Percentiles rank a stretch among this genome's conserved stretches.
Evolutionary conservation across 805 yeast genomes (phyloP).

Genomic region (Lipomyces lipofer): DNA sequence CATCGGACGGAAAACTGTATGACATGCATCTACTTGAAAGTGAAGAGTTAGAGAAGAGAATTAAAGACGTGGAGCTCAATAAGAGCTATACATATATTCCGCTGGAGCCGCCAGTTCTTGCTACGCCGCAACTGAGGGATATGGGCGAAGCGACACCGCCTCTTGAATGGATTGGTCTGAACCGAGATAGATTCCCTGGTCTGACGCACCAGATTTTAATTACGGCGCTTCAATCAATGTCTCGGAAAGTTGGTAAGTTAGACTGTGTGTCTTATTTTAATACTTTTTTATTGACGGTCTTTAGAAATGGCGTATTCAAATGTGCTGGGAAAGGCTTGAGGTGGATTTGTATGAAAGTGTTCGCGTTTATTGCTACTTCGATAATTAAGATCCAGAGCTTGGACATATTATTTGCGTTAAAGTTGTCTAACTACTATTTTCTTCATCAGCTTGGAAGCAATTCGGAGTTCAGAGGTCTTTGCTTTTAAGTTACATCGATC

Average conservation of each 20-base stretch:
- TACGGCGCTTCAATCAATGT: slow-evolving; percentile 69
- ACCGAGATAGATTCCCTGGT: slow-evolving; percentile 81
- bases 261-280: neutral
- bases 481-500: too few relatives aligned
- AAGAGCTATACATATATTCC: slow-evolving; percentile 58
- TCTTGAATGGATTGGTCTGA: slow-evolving; percentile 95
- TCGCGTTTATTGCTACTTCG: too few relatives aligned
- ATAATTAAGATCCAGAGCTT: too few relatives aligned
- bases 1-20: slow-evolving; percentile 35
- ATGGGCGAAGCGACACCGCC: slow-evolving; percentile 98
- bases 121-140: slow-evolving; percentile 85
- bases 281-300: neutral
- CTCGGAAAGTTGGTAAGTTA: slow-evolving; percentile 57
- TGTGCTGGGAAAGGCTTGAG: slow-evolving; percentile 44
- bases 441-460: too few relatives aligned
- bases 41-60: slow-evolving; percentile 44
- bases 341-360: too few relatives aligned
- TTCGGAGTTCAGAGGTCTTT: too few relatives aligned
- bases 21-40: slow-evolving; percentile 36
- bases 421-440: too few relatives aligned
- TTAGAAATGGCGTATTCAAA: slow-evolving; percentile 47
- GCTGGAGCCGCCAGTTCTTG: slow-evolving; percentile 73
- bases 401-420: too few relatives aligned
- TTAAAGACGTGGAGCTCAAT: slow-evolving; percentile 49
- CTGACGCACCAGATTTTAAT: slow-evolving; percentile 80